Percentiles rank a stretch among this genome's conserved stretches.
These are phyloP conservation scores for Tetrahymena thermophila DNA, from an alignment of 73 alveolate species.

Conservation along the genomic window DNA sequence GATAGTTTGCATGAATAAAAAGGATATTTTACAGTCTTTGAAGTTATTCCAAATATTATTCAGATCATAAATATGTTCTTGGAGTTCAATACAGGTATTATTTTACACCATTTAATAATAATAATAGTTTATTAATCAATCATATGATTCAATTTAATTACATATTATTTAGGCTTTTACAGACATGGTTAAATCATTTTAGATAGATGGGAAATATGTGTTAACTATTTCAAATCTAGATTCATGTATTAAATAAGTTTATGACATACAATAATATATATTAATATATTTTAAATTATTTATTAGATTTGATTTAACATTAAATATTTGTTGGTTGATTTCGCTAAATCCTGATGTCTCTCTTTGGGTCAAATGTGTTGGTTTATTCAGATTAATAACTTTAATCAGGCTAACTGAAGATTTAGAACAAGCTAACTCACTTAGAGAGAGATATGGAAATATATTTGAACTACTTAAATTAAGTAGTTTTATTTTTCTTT, in stretches of 20 bases:
- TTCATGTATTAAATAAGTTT: neutral
- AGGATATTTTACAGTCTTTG: neutral
- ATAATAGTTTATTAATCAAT: too few species aligned
- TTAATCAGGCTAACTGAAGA: neutral
- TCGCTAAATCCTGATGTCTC: neutral
- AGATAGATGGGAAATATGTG: neutral
- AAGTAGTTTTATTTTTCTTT: neutral
- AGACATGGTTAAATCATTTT: neutral
- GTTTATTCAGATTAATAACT: neutral
- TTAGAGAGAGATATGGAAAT: neutral
- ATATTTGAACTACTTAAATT: neutral
- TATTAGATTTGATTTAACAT: neutral
- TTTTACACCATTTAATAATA: neutral
- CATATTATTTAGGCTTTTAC: neutral
- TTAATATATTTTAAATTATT: neutral
- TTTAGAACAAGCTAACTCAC: neutral
- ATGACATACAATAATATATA: neutral
- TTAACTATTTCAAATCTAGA: neutral
- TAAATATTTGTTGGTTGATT: neutral
- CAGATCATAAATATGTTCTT: neutral
- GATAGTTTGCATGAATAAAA: neutral
- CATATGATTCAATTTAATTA: too few species aligned
- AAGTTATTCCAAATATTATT: neutral
- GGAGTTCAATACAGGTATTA: neutral
- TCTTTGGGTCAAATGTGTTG: neutral